Evolutionary conservation across 78 protist genomes (phyloP).

Genomic region (Corallochytrium limacisporum): DNA sequence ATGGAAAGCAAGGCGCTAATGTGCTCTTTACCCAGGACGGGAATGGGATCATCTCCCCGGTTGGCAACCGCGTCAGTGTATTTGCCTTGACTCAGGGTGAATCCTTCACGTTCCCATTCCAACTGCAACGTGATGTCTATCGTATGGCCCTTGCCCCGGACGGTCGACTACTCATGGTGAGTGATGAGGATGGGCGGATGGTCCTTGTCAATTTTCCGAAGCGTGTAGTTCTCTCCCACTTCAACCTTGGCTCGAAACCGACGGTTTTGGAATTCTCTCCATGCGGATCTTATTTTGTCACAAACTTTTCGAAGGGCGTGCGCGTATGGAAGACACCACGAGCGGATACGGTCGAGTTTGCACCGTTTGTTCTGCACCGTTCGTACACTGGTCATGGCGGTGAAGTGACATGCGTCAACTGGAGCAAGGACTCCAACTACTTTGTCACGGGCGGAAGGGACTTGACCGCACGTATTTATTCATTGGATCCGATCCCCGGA

Average conservation of each 20-base stretch:
- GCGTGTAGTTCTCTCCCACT: slow-evolving; percentile 12
- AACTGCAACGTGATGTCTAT: too few species aligned
- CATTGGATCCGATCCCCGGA: slow-evolving; percentile 8
- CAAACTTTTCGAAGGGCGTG: background rate
- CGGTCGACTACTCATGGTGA: too few species aligned
- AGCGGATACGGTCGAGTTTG: background rate
- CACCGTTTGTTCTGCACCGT: slow-evolving; percentile 32
- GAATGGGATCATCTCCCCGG: slow-evolving; percentile 60
- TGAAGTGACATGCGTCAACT: slow-evolving; percentile 13
- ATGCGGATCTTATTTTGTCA: too few species aligned
- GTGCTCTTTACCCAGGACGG: slow-evolving; percentile 83
- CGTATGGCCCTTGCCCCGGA: too few species aligned
- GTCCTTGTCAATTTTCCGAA: slow-evolving; percentile 8
- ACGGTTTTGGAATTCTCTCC: too few species aligned
- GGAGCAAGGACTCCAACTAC: slow-evolving; percentile 23
- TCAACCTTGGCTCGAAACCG: too few species aligned
- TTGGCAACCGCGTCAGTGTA: slow-evolving; percentile 78
- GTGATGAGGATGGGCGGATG: slow-evolving; percentile 33
- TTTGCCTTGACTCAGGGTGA: too few species aligned
- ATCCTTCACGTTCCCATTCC: background rate
- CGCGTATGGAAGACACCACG: slow-evolving; percentile 25
- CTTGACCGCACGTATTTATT: slow-evolving; percentile 9
- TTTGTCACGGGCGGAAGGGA: slow-evolving; percentile 21
- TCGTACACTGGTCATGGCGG: slow-evolving; percentile 26
- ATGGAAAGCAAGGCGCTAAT: too few species aligned